A percentile compares a stretch with the other conserved stretches of the same genome.
Evolutionary conservation across 768 basidiomycete genomes (phyloP).

Genomic region (Agrocybe chaxingu): DNA sequence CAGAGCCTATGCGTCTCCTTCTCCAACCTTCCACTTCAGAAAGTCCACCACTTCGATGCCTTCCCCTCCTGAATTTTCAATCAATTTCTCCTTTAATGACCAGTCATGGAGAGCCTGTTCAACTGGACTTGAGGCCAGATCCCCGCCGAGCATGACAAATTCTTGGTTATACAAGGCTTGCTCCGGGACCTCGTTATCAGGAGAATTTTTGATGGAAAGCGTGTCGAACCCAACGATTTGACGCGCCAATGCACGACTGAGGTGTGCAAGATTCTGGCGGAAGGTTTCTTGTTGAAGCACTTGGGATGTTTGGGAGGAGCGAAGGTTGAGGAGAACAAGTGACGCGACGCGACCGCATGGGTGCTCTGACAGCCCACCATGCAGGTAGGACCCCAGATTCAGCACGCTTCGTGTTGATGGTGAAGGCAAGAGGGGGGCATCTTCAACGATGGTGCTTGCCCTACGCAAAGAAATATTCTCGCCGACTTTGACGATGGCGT

Average conservation of each 20-base stretch:
- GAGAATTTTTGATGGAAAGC: constrained; percentile 34
- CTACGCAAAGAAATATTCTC: constrained; percentile 75
- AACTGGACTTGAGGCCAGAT: constrained; percentile 38
- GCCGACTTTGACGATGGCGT: constrained; percentile 72
- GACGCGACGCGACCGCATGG: constrained; percentile 58
- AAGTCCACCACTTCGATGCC: constrained; percentile 51
- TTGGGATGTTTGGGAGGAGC: constrained; percentile 39
- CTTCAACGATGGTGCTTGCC: constrained; percentile 43
- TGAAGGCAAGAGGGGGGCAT: constrained; percentile 26
- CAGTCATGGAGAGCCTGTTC: constrained; percentile 48
- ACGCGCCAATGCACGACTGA: constrained; percentile 76
- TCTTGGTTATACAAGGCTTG: constrained; percentile 68
- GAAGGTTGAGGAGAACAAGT: constrained; percentile 46
- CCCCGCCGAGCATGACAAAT: constrained; percentile 72
- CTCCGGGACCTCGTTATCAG: constrained; percentile 30
- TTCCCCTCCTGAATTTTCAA: constrained; percentile 23
- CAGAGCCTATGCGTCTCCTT: constrained; percentile 14
- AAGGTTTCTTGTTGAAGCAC: constrained; percentile 47
- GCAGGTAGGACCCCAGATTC: constrained; percentile 57
- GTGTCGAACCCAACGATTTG: constrained; percentile 87
- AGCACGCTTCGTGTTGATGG: constrained; percentile 34
- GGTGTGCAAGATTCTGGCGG: constrained; percentile 49
- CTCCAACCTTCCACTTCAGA: constrained; percentile 65
- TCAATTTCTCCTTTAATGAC: constrained; percentile 47
- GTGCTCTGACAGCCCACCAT: constrained; percentile 48